These are phyloP conservation scores for Pulveroboletus sp. DNA, from an alignment of 768 basidiomycete genomes.

Conservation along the genomic window DNA sequence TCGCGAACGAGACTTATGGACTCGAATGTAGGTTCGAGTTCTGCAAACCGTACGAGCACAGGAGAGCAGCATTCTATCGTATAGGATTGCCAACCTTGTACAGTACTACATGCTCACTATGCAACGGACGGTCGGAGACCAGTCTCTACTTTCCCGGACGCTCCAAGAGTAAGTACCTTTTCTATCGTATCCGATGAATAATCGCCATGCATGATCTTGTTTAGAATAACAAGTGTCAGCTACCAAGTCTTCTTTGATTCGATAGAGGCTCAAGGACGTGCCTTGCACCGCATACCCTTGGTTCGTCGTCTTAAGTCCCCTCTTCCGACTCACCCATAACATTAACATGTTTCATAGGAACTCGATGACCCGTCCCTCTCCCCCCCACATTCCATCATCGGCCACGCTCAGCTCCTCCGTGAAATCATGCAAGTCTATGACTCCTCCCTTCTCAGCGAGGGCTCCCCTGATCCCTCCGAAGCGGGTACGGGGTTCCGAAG, in stretches of 20 bases:
- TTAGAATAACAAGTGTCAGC: slow-evolving; percentile 76
- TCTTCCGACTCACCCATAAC: background rate
- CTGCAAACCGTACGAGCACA: slow-evolving; percentile 91
- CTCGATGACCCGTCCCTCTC: slow-evolving; percentile 65
- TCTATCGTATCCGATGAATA: background rate
- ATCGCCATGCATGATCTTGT: background rate
- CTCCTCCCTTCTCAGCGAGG: slow-evolving; percentile 73
- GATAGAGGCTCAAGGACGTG: slow-evolving; percentile 79
- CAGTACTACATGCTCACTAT: slow-evolving; percentile 95
- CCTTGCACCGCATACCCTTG: slow-evolving; percentile 49
- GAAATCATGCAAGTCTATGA: slow-evolving; percentile 91
- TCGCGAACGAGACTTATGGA: background rate
- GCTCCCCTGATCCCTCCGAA: slow-evolving; percentile 5
- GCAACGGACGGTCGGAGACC: slow-evolving; percentile 85
- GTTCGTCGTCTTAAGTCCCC: slow-evolving; percentile 34
- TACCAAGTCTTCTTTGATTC: slow-evolving; percentile 87
- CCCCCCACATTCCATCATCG: slow-evolving; percentile 77
- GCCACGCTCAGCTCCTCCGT: slow-evolving; percentile 78
- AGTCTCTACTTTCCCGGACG: slow-evolving; percentile 72
- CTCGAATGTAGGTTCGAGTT: slow-evolving; percentile 64
- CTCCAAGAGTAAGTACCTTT: slow-evolving; percentile 66
- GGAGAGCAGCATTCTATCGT: slow-evolving; percentile 88
- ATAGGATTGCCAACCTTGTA: slow-evolving; percentile 91
- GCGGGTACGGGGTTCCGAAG: slow-evolving; percentile 24
- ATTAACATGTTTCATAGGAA: slow-evolving; percentile 40